These are phyloP conservation scores for Metschnikowia colocasiae DNA, from an alignment of 805 yeast genomes.

Conservation along the genomic window DNA sequence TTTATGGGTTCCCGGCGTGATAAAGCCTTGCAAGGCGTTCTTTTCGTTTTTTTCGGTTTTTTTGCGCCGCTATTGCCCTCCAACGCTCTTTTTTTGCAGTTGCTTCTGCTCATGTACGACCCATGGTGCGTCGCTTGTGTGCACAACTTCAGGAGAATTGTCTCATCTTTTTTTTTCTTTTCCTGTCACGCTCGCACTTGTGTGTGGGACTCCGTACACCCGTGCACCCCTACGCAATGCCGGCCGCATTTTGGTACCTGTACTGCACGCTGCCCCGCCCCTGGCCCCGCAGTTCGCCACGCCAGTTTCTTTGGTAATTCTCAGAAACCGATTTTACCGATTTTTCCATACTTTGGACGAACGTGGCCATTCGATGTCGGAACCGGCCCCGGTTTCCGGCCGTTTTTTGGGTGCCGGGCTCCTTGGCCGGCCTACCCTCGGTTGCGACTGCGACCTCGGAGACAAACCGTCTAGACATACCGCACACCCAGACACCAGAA, in stretches of 20 bases:
- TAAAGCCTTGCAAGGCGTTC: background rate
- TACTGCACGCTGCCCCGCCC: background rate
- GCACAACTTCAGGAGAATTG: constrained; percentile 4
- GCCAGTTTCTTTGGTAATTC: background rate
- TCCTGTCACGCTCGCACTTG: background rate
- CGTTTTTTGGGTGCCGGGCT: background rate
- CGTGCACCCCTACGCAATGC: background rate
- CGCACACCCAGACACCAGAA: no score
- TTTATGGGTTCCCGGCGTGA: background rate
- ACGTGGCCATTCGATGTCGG: background rate
- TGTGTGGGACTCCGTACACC: constrained; percentile 3
- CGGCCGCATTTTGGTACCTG: background rate
- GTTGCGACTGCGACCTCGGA: background rate
- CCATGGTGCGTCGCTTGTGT: background rate
- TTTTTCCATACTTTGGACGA: background rate
- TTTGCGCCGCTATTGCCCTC: background rate
- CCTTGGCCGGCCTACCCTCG: no score
- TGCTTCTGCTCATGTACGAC: background rate
- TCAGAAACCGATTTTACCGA: constrained; percentile 1
- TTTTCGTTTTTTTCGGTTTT: background rate
- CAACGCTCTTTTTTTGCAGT: background rate
- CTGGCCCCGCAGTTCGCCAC: background rate
- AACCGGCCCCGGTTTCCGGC: background rate
- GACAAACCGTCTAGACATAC: no score
- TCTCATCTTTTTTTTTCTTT: background rate